Base-by-base conservation (phyloP, 306 rosid species). In the Cucurbita pepo region DNA sequence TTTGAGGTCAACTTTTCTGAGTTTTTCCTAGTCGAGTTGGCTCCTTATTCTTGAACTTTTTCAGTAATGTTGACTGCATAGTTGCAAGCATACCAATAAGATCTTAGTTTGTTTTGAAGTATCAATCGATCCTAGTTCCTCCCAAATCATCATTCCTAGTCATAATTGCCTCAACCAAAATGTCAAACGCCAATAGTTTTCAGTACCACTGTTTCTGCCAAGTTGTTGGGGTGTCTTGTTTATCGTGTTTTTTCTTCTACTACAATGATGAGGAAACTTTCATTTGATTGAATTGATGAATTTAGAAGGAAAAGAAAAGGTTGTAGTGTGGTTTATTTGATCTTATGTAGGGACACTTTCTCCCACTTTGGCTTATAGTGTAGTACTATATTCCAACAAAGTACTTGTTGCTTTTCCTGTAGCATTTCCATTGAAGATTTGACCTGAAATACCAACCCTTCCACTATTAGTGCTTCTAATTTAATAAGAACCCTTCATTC, bases 181-280 rank as follows among this genome's bases (percentile, higher is more conserved):
- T 64, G 51, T 41, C 71, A 45, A 67, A 45, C 4, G 44, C 37
- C 38, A 45, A 41, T 47, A 22, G 72, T 45, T 67, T 41, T 67
- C 54, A 22, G 56, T 41, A 67, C 43, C 72, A 21, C 36, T 67
- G 21, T 45, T 67, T 67, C 19, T 65, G 56, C 41, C 72, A 45
- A 67, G 72, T 67, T 67, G 72, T 67, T 67, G 72, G 72, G 55
- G 0, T 45, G 55, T 66, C 72, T 66, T 45, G 72, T 67, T 22
- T 47, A 13, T 13, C 37, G 7, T 66, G 16, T 22, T 45, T 13
- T 45, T 67, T 45, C 72, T 67, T 44, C 55, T 22, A 21, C 40
- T 22, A 22, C 56, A 45, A 45, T 67, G 56, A 67, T 45, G 72
- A 34, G 72, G 5, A 45, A 44, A 10, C 8, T 60, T 19, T 44